These are phyloP conservation scores for Didymella pomorum DNA, from an alignment of 2,329 filamentous ascomycete genomes.

Conservation along the genomic window DNA sequence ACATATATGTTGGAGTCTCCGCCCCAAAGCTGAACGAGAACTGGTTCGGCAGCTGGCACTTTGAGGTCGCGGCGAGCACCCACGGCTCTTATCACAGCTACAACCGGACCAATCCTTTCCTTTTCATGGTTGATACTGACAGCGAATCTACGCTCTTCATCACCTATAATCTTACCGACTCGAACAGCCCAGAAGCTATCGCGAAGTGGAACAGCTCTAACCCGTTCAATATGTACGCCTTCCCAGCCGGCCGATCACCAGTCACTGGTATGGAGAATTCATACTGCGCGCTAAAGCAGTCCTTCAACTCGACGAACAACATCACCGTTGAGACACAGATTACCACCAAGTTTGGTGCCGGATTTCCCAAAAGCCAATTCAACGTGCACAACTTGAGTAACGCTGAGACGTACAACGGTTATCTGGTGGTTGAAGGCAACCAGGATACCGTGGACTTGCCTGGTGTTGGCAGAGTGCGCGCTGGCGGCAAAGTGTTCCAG, in stretches of 20 bases:
- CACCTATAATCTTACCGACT: constrained; percentile 73
- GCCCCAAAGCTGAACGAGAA: constrained; percentile 70
- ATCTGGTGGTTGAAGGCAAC: constrained; percentile 71
- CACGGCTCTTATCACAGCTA: constrained; percentile 78
- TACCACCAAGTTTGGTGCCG: constrained; percentile 68
- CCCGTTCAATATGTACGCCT: constrained; percentile 78
- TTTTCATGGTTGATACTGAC: constrained; percentile 88
- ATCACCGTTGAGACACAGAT: constrained; percentile 70
- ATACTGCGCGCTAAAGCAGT: constrained; percentile 77
- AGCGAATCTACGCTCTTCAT: constrained; percentile 78
- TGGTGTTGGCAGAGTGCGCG: constrained; percentile 60
- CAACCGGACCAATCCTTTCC: constrained; percentile 63
- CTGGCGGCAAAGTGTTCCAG: constrained; percentile 79
- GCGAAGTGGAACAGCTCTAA: constrained; percentile 63
- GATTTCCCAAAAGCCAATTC: constrained; percentile 81
- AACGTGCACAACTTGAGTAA: constrained; percentile 78
- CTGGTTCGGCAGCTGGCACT: constrained; percentile 74
- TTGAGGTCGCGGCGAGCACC: constrained; percentile 83
- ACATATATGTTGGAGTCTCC: constrained; percentile 78
- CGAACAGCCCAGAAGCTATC: constrained; percentile 58
- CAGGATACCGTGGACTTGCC: constrained; percentile 58
- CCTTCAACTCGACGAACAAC: constrained; percentile 69
- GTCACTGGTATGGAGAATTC: constrained; percentile 78
- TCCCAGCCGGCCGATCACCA: constrained; percentile 63
- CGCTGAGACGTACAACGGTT: constrained; percentile 75